Evolutionary conservation across 2,329 filamentous ascomycete species (phyloP).

Genomic region (Fusarium sp.): DNA sequence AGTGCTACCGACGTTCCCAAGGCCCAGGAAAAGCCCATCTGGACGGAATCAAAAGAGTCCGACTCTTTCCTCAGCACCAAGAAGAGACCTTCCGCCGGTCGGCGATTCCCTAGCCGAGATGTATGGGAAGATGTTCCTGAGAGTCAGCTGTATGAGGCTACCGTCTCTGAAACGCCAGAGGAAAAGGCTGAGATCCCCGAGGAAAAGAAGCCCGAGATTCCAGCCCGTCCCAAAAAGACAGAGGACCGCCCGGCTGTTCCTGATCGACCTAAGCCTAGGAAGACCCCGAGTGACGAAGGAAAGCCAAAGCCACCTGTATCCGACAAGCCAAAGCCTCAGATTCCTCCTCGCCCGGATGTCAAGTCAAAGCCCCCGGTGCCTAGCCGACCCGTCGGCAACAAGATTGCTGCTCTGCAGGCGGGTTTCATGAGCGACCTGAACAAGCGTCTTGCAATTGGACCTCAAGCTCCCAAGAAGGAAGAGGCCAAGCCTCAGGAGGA

Average conservation of each 20-base stretch:
- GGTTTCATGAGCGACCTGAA: slow-evolving; percentile 95
- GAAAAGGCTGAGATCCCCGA: slow-evolving; percentile 44
- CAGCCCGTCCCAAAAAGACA: slow-evolving; percentile 54
- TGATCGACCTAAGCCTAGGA: slow-evolving; percentile 66
- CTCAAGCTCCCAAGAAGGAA: slow-evolving; percentile 82
- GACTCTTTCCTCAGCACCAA: slow-evolving; percentile 58
- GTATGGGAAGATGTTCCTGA: slow-evolving; percentile 96
- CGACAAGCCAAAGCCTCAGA: slow-evolving; percentile 68
- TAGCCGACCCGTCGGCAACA: slow-evolving; percentile 77
- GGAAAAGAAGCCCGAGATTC: slow-evolving; percentile 46
- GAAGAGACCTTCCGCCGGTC: slow-evolving; percentile 67
- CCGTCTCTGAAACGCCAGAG: slow-evolving; percentile 61
- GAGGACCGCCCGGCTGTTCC: slow-evolving; percentile 61
- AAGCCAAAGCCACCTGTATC: slow-evolving; percentile 59
- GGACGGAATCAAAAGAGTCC: slow-evolving; percentile 59
- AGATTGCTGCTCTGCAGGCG: slow-evolving; percentile 91
- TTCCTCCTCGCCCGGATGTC: slow-evolving; percentile 69
- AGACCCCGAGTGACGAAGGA: slow-evolving; percentile 52
- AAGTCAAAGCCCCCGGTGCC: slow-evolving; percentile 90
- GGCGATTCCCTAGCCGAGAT: slow-evolving; percentile 90
- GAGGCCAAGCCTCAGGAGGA: slow-evolving; percentile 70
- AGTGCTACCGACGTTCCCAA: slow-evolving; percentile 45
- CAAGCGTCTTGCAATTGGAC: slow-evolving; percentile 83
- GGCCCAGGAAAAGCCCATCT: slow-evolving; percentile 54
- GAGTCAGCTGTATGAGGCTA: slow-evolving; percentile 82